These are phyloP conservation scores for Nemania bipapillata DNA, from an alignment of 2,329 filamentous ascomycete genomes.

Conservation along the genomic window DNA sequence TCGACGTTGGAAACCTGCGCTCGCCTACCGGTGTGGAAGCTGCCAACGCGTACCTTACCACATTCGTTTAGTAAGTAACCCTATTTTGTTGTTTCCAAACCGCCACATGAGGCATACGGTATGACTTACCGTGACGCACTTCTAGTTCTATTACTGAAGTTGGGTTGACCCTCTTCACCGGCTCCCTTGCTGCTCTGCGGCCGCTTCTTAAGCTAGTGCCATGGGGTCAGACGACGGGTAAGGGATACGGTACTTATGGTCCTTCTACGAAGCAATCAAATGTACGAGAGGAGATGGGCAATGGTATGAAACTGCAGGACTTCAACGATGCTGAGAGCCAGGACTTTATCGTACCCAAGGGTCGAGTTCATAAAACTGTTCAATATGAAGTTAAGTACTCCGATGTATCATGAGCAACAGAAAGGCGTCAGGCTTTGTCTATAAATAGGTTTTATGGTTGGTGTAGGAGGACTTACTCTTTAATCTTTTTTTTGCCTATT, in stretches of 20 bases:
- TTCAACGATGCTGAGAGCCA: slow-evolving; percentile 40
- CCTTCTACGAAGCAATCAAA: slow-evolving; percentile 32
- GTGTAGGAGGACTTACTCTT: slow-evolving; percentile 23
- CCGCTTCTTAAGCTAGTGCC: slow-evolving; percentile 38
- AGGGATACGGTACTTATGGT: slow-evolving; percentile 32
- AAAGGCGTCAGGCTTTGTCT: slow-evolving; percentile 18
- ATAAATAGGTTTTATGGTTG: background rate
- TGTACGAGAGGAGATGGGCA: slow-evolving; percentile 39
- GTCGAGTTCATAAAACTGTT: slow-evolving; percentile 38
- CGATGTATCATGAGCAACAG: slow-evolving; percentile 28
- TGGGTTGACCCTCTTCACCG: slow-evolving; percentile 39
- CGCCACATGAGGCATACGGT: background rate
- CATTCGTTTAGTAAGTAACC: slow-evolving; percentile 41
- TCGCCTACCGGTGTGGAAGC: slow-evolving; percentile 38
- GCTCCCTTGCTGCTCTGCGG: slow-evolving; percentile 38
- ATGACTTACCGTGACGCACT: slow-evolving; percentile 22
- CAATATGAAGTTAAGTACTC: slow-evolving; percentile 42
- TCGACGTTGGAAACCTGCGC: slow-evolving; percentile 35
- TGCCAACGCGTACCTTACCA: slow-evolving; percentile 38
- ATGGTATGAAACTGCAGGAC: slow-evolving; percentile 39
- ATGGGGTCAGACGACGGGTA: slow-evolving; percentile 36
- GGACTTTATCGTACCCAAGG: slow-evolving; percentile 41
- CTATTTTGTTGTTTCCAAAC: background rate
- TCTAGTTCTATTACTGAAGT: slow-evolving; percentile 39
- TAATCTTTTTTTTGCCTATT: slow-evolving; percentile 15